phyloP scores from a whole-genome alignment of 441 rosid species.

The Jatropha multifida region DNA sequence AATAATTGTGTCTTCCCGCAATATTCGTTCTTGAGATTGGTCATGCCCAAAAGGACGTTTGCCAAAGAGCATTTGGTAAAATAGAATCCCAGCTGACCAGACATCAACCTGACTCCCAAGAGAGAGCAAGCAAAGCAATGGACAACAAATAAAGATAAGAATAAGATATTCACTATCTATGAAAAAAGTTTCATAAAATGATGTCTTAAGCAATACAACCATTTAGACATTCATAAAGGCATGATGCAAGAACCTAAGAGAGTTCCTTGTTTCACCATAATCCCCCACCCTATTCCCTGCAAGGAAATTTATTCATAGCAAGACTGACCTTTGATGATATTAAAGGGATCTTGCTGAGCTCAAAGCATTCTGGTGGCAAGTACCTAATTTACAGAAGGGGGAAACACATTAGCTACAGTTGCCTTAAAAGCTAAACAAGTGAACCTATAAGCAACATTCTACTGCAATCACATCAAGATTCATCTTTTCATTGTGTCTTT shows the following conservation, averaged over 20 bases:
- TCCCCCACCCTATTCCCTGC: background rate
- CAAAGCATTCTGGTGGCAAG: constrained; percentile 98
- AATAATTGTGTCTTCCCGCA: constrained; percentile 94
- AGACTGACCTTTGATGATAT: constrained; percentile 90
- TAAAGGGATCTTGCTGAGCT: constrained; percentile 84
- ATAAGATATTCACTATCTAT: background rate
- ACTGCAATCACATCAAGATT: background rate
- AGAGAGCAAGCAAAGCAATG: constrained; percentile 11
- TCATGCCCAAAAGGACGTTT: constrained; percentile 99
- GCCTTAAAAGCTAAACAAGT: constrained; percentile 2
- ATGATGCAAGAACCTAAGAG: background rate
- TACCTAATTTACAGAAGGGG: constrained; percentile 52
- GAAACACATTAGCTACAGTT: background rate
- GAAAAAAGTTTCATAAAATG: background rate
- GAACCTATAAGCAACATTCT: background rate
- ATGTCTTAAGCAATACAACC: too few relatives aligned
- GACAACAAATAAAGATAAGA: background rate
- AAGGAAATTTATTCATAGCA: background rate
- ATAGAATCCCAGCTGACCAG: constrained; percentile 94
- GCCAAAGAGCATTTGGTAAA: constrained; percentile 96
- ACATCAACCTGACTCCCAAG: constrained; percentile 80
- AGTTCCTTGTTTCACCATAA: background rate
- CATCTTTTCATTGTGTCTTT: background rate
- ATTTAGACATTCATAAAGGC: background rate
- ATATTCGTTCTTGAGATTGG: constrained; percentile 93